These are phyloP conservation scores for Spergularia bocconei DNA, from an alignment of 148 eudicot genomes.

Conservation along the genomic window DNA sequence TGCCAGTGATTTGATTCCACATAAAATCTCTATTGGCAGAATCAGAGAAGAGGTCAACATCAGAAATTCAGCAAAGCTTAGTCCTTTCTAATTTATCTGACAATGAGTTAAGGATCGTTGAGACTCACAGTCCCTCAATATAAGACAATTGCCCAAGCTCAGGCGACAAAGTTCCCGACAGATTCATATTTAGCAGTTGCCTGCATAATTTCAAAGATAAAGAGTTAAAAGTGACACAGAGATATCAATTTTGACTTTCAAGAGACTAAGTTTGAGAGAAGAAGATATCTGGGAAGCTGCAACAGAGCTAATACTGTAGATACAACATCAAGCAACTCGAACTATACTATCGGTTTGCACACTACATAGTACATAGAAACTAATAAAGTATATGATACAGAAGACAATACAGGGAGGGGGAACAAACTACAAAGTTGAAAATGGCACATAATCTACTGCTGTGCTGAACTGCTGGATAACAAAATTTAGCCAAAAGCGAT, in stretches of 20 bases:
- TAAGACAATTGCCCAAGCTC: slow-evolving; percentile 63
- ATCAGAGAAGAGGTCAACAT: slow-evolving; percentile 8
- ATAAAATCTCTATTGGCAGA: slow-evolving; percentile 59
- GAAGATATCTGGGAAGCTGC: no score
- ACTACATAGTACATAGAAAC: neutral
- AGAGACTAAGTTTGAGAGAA: neutral
- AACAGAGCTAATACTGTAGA: no score
- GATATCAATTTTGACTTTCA: neutral
- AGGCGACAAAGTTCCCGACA: slow-evolving; percentile 75
- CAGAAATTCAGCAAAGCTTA: slow-evolving; percentile 6
- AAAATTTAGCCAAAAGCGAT: neutral
- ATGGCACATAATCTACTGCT: neutral
- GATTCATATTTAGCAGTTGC: slow-evolving; percentile 59
- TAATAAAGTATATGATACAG: no score
- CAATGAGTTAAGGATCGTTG: slow-evolving; percentile 5
- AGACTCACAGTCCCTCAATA: slow-evolving; percentile 59
- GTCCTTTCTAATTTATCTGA: neutral
- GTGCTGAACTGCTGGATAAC: neutral
- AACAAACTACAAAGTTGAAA: neutral
- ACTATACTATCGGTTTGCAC: neutral
- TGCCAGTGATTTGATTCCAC: slow-evolving; percentile 78
- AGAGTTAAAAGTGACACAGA: neutral
- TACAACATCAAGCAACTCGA: no score
- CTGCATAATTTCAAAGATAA: slow-evolving; percentile 33
- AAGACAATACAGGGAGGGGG: no score